phyloP scores from a whole-genome alignment of 1,284 basidiomycete genomes.

The Cutaneotrichosporon arboriforme region DNA sequence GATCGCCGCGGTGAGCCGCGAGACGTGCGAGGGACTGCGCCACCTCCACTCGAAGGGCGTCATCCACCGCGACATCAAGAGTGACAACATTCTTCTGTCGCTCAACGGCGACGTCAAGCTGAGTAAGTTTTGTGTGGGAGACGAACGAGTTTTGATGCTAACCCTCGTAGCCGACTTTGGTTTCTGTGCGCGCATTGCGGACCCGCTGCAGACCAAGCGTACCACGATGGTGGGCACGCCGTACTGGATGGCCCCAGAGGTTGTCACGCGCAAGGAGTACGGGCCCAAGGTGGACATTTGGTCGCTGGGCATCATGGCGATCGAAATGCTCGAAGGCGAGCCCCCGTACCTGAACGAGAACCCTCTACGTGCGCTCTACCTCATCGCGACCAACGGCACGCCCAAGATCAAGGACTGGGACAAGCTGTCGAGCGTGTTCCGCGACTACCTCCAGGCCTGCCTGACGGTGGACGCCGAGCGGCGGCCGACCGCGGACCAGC shows the following conservation, averaged over 20 bases:
- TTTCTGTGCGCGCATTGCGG: slow-evolving; percentile 96
- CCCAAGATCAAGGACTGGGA: slow-evolving; percentile 95
- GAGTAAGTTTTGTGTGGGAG: no score
- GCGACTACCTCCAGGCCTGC: slow-evolving; percentile 82
- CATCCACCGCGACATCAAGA: slow-evolving; percentile 98
- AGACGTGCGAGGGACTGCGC: slow-evolving; percentile 83
- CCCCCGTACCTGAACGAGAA: slow-evolving; percentile 97
- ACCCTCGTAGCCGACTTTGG: slow-evolving; percentile 81
- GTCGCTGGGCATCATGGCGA: slow-evolving; percentile 98
- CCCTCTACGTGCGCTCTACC: slow-evolving; percentile 87
- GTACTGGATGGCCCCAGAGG: slow-evolving; percentile 99
- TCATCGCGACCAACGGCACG: slow-evolving; percentile 98
- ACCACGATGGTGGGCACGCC: slow-evolving; percentile 99
- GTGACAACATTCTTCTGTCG: slow-evolving; percentile 88
- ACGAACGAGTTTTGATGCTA: no score
- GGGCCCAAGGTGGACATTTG: slow-evolving; percentile 99
- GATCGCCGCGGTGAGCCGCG: slow-evolving; percentile 86
- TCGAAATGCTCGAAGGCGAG: slow-evolving; percentile 99
- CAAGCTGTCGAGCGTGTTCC: slow-evolving; percentile 77
- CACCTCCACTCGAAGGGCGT: slow-evolving; percentile 91
- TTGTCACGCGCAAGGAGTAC: slow-evolving; percentile 96
- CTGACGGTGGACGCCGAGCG: slow-evolving; percentile 93
- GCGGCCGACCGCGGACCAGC: slow-evolving; percentile 76
- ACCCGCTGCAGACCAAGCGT: slow-evolving; percentile 80
- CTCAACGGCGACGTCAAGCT: slow-evolving; percentile 94